Conservation (phyloP, 352 stramenopile species). For the Globisporangium perplexum region DNA sequence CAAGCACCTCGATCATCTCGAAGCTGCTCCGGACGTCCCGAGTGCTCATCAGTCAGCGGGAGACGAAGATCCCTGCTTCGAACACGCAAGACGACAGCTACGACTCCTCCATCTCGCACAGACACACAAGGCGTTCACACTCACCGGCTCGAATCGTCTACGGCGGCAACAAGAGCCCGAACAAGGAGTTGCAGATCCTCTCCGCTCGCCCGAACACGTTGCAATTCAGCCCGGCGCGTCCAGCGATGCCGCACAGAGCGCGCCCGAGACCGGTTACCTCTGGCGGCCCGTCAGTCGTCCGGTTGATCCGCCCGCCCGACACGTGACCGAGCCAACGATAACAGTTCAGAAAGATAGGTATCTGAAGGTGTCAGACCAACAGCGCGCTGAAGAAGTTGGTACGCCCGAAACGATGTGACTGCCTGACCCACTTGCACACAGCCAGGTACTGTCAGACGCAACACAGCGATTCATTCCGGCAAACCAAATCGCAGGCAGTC, state of each 20-base stretch:
- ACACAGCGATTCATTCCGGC: too few species aligned
- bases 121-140: not conserved
- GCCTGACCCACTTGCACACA: too few species aligned
- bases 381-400: too few species aligned
- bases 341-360: too few species aligned
- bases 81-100: not conserved
- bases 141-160: conserved; percentile 15
- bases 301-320: conserved; percentile 30
- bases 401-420: too few species aligned
- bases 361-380: too few species aligned
- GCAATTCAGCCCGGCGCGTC: conserved; percentile 7
- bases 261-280: conserved; percentile 31
- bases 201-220: not conserved
- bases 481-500: too few species aligned
- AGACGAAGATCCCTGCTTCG: conserved; percentile 2
- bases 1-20: conserved; percentile 54
- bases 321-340: conserved; percentile 10
- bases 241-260: conserved; percentile 4
- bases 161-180: conserved; percentile 8
- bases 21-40: conserved; percentile 46
- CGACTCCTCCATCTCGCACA: not conserved
- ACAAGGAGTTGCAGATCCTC: not conserved
- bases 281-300: conserved; percentile 33
- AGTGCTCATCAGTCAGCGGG: conserved; percentile 19
- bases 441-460: too few species aligned